These are phyloP conservation scores for Brassica carinata DNA, from an alignment of 345 rosid species.

Conservation along the genomic window DNA sequence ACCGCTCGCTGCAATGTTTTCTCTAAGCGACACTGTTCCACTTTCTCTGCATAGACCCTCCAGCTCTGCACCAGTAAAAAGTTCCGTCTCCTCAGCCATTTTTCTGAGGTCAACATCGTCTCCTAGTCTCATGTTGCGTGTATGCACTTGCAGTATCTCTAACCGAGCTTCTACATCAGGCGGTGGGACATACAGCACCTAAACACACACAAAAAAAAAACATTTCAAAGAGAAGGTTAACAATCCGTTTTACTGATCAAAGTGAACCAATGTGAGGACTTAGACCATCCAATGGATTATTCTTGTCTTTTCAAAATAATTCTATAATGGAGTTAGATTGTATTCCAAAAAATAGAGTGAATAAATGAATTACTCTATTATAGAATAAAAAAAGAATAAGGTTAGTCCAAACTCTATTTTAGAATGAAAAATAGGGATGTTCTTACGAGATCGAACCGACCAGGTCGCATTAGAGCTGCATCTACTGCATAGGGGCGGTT, in stretches of 20 bases:
- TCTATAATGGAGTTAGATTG: too few species aligned
- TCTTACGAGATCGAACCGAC: slow-evolving; percentile 83
- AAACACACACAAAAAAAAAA: not conserved
- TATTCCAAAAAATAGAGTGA: too few species aligned
- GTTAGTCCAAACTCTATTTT: too few species aligned
- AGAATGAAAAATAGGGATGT: not conserved
- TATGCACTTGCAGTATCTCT: slow-evolving; percentile 77
- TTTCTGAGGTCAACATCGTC: slow-evolving; percentile 69
- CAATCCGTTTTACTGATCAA: not conserved
- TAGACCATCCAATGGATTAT: not conserved
- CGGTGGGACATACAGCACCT: slow-evolving; percentile 85
- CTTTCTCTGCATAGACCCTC: slow-evolving; percentile 88
- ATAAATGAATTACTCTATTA: too few species aligned
- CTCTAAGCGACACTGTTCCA: slow-evolving; percentile 81
- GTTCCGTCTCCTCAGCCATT: slow-evolving; percentile 74
- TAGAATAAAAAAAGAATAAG: too few species aligned
- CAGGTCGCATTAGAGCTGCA: slow-evolving; percentile 96
- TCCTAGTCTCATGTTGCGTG: slow-evolving; percentile 70
- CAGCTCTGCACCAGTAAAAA: slow-evolving; percentile 89
- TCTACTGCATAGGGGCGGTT: slow-evolving; percentile 90
- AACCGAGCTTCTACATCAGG: slow-evolving; percentile 78
- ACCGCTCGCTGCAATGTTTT: slow-evolving; percentile 63
- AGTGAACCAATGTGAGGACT: not conserved
- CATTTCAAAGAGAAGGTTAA: not conserved
- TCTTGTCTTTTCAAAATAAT: too few species aligned